Conservation (phyloP, 495 filamentous ascomycete genomes). For the Penicillium odoratum region DNA sequence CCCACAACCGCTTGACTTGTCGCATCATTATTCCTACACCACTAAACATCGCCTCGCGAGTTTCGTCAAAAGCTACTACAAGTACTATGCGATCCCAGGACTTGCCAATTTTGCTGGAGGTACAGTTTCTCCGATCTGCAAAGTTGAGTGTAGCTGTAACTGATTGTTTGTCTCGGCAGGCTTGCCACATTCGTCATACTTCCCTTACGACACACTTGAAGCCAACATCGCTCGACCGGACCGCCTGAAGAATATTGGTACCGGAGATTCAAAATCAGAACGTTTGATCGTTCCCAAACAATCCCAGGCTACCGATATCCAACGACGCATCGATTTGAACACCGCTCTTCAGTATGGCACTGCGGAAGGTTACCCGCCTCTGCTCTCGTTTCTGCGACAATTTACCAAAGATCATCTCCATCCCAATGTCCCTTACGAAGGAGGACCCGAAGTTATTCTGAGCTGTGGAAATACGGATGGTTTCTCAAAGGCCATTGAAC, state of each 20-base stretch:
- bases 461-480: constrained; percentile 84
- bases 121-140: constrained; percentile 34
- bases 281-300: constrained; percentile 72
- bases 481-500: constrained; percentile 70
- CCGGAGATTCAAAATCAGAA: constrained; percentile 38
- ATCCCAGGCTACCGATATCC: constrained; percentile 48
- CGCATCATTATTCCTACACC: constrained; percentile 70
- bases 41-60: constrained; percentile 64
- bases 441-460: constrained; percentile 72
- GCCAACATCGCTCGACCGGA: constrained; percentile 71
- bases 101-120: constrained; percentile 89
- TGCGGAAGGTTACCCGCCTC: constrained; percentile 71
- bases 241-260: constrained; percentile 68
- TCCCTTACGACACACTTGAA: constrained; percentile 89
- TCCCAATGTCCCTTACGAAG: constrained; percentile 73
- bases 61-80: constrained; percentile 76
- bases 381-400: constrained; percentile 72
- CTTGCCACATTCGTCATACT: constrained; percentile 75
- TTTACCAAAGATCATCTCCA: constrained; percentile 78
- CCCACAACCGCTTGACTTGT: constrained; percentile 66
- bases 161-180: constrained; percentile 44
- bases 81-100: constrained; percentile 76
- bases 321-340: constrained; percentile 72
- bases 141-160: neutral
- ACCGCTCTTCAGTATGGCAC: constrained; percentile 86